Evolutionary conservation across 345 rosid species (phyloP), one percentile per base, ranked within the genome.

Genomic region (Punica granatum): DNA sequence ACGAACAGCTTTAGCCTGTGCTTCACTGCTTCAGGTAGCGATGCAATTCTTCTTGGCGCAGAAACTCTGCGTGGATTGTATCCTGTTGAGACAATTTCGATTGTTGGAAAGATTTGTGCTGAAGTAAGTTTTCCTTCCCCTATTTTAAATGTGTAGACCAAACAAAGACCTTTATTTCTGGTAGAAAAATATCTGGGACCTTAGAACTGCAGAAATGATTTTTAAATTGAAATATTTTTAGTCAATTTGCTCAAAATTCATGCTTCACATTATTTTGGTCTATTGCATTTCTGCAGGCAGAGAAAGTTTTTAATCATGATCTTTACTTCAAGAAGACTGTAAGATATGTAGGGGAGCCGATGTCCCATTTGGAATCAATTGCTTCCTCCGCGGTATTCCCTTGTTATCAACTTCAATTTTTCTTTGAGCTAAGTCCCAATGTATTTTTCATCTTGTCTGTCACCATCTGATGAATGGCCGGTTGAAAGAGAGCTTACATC

Each of bases 41-140:
- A 94, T 83, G 96, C 96, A 73, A 85, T 94, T 79, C 87, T 94
- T 76, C 89, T 91, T 23, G 98, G 99, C 72, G 99, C 99, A 33
- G 98, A 94, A 83, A 94, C 99, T 66, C 81, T 91, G 72, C 81
- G 93, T n/a, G 99, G 99, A 53, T 63, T 91, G 72, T 94, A 94
- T 74, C 99, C 99, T 43, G 83, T 91, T 11, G 98, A 94, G 71
- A 84, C 93, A 26, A 85, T 94, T 69, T 81, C 92, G 12, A 88
- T 69, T 49, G 96, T 91, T 0, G 93, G 99, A 60, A 91, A 80
- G 75, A 91, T 94, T 70, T 91, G 97, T 81, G 85, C 92, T 37
- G 98, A 94, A 92, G 99, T 85, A 72, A 70, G 69, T 28, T 54
- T 7, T 49, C 30, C 63, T 42, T 69, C 42, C 42, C 43, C 60